A percentile compares a stretch with the other conserved stretches of the same genome.
These are phyloP conservation scores for Tuber borchii DNA, from an alignment of 495 filamentous ascomycete species.

Conservation along the genomic window DNA sequence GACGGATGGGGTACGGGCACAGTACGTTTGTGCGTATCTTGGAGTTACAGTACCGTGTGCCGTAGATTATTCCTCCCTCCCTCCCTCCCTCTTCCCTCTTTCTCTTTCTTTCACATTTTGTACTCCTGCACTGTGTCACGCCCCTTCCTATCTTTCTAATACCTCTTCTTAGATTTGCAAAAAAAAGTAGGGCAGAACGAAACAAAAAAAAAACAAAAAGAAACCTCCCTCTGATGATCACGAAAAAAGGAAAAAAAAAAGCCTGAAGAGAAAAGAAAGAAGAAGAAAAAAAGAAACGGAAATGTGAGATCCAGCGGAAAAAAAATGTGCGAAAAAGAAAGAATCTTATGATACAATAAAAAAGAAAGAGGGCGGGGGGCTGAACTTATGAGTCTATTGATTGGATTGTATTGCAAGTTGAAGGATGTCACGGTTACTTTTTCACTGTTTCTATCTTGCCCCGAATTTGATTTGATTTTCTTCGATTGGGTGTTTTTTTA, in stretches of 20 bases:
- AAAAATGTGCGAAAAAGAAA: background rate
- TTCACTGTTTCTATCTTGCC: background rate
- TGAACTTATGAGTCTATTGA: background rate
- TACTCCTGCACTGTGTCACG: background rate
- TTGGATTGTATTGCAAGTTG: background rate
- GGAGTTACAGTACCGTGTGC: background rate
- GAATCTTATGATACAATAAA: background rate
- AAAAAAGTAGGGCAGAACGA: background rate
- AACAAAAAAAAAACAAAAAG: background rate
- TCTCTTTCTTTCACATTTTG: background rate
- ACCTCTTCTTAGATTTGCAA: background rate
- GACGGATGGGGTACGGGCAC: conserved; percentile 4
- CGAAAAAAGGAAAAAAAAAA: background rate
- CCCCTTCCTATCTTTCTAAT: background rate
- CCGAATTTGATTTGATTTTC: background rate
- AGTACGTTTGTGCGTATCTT: conserved; percentile 4
- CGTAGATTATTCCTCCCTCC: conserved; percentile 6
- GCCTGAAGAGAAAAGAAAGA: background rate
- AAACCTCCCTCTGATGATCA: background rate
- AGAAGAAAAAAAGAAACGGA: background rate
- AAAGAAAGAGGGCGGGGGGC: background rate
- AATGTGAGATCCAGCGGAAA: conserved; percentile 3
- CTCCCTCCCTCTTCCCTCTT: background rate
- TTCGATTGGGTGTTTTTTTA: background rate
- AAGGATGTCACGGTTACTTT: background rate